Evolutionary conservation across 495 filamentous ascomycete genomes (phyloP).

Genomic region (Cercophora samala): DNA sequence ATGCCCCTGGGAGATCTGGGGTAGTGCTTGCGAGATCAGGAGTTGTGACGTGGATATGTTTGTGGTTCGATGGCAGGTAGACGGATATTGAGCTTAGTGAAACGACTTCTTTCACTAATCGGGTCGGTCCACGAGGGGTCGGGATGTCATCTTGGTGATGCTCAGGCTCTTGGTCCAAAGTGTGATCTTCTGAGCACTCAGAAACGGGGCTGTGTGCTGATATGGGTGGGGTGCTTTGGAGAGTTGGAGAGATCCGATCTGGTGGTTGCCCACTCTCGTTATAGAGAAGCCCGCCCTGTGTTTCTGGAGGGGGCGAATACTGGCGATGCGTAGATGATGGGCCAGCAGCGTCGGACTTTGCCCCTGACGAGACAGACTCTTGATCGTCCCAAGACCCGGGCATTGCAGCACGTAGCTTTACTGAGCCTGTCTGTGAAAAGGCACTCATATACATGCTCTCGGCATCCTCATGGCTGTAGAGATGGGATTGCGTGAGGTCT

Average conservation of each 20-base stretch:
- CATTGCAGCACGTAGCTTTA: constrained; percentile 47
- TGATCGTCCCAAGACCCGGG: constrained; percentile 59
- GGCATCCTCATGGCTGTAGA: constrained; percentile 88
- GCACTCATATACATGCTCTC: constrained; percentile 91
- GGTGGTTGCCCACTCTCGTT: neutral
- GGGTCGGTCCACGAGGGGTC: constrained; percentile 47
- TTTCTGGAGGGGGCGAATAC: constrained; percentile 1
- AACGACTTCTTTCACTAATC: constrained; percentile 49
- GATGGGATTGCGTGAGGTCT: constrained; percentile 65
- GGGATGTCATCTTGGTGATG: constrained; percentile 35
- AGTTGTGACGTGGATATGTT: constrained; percentile 32
- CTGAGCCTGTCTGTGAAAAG: constrained; percentile 42
- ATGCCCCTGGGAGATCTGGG: constrained; percentile 55
- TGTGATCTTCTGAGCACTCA: neutral
- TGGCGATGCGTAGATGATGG: neutral
- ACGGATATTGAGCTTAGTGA: constrained; percentile 40
- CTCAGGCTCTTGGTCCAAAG: constrained; percentile 14
- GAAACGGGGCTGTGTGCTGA: neutral
- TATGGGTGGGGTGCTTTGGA: neutral
- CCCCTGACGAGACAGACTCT: constrained; percentile 1
- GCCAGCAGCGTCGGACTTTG: neutral
- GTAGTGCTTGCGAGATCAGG: constrained; percentile 33
- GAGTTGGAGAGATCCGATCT: neutral
- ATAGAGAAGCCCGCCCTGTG: neutral
- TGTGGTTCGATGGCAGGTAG: constrained; percentile 43